These are phyloP conservation scores for Tubosaeta sp. DNA, from an alignment of 768 basidiomycete genomes.

Conservation along the genomic window DNA sequence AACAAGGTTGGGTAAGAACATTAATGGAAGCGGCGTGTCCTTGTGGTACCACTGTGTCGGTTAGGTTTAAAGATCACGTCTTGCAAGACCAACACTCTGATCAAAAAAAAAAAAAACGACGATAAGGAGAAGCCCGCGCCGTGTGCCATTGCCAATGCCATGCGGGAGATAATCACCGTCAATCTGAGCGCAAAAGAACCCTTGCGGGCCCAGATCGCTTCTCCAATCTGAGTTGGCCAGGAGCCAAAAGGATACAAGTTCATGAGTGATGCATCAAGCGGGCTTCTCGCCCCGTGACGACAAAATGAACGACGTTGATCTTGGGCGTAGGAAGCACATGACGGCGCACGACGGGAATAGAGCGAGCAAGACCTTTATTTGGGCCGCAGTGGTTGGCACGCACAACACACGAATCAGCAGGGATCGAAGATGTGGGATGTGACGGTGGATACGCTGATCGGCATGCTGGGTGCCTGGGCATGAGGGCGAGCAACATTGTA, in stretches of 20 bases:
- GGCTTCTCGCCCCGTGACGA: background rate
- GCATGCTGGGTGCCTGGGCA: background rate
- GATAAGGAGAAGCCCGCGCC: background rate
- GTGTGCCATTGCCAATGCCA: background rate
- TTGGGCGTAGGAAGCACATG: background rate
- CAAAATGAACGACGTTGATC: background rate
- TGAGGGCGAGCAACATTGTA: background rate
- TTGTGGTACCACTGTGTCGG: constrained; percentile 14
- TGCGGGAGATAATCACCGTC: constrained; percentile 1
- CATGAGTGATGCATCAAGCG: background rate
- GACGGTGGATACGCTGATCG: background rate
- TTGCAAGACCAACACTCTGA: background rate
- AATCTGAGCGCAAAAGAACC: background rate
- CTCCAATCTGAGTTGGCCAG: background rate
- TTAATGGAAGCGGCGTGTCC: background rate
- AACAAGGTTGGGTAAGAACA: background rate
- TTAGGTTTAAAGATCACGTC: constrained; percentile 1
- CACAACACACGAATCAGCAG: background rate
- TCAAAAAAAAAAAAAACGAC: background rate
- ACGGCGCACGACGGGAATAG: background rate
- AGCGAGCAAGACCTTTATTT: background rate
- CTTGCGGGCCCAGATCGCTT: background rate
- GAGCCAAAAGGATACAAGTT: background rate
- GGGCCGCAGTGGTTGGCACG: background rate
- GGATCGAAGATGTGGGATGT: background rate